A percentile compares a stretch with the other conserved stretches of the same genome.
Conservation (phyloP, 371 early-diverging fungal species). For the Mucor velutinosus region DNA sequence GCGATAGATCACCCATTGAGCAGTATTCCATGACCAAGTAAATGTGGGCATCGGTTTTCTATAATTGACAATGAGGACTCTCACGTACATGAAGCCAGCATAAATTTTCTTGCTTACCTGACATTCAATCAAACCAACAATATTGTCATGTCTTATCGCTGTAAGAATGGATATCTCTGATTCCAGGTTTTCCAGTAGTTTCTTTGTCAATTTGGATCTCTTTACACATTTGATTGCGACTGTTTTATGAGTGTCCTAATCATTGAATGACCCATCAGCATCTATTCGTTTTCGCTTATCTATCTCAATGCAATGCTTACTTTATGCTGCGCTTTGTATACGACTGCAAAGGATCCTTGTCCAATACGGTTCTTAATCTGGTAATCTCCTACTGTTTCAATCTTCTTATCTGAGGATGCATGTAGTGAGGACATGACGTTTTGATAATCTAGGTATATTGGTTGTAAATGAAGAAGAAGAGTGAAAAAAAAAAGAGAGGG, state of each 20-base stretch:
- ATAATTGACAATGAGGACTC: background rate
- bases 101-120: conserved; percentile 51
- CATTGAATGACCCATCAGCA: background rate
- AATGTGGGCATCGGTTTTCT: conserved; percentile 89
- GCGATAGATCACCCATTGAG: conserved; percentile 87
- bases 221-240: conserved; percentile 93
- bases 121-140: conserved; percentile 84
- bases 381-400: conserved; percentile 64
- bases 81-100: background rate
- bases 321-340: conserved; percentile 82
- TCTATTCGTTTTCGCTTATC: background rate
- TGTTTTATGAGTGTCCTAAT: conserved; percentile 54
- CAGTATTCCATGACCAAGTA: conserved; percentile 96
- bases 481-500: background rate
- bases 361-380: conserved; percentile 78
- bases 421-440: conserved; percentile 11
- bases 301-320: conserved; percentile 26
- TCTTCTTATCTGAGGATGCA: background rate
- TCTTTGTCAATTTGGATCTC: conserved; percentile 83
- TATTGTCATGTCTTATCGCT: conserved; percentile 78
- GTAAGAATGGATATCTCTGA: conserved; percentile 92
- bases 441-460: background rate
- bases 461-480: background rate
- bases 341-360: conserved; percentile 94
- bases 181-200: conserved; percentile 88